Percentiles rank a stretch among this genome's conserved stretches.
Evolutionary conservation across 495 filamentous ascomycete genomes (phyloP).

Genomic region (Penicillium canariense): DNA sequence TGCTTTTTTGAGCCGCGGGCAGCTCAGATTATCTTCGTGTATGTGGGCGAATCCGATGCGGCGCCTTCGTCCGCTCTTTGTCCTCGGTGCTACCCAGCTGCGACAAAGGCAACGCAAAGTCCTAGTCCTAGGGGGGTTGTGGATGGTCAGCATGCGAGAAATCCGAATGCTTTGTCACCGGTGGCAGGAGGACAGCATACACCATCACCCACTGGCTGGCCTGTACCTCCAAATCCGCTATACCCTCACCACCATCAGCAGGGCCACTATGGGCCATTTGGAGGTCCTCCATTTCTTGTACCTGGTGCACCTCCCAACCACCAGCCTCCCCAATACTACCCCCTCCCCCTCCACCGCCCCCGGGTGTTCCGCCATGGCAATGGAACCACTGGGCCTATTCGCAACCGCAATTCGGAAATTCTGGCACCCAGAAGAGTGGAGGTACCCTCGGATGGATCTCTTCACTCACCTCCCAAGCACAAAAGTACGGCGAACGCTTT

Average conservation of each 20-base stretch:
- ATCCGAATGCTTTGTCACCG: constrained; percentile 15
- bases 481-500: constrained; percentile 46
- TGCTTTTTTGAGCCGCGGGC: constrained; percentile 49
- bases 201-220: constrained; percentile 18
- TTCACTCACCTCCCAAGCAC: constrained; percentile 37
- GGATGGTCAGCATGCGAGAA: constrained; percentile 9
- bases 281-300: constrained; percentile 7
- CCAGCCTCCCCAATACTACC: constrained; percentile 31
- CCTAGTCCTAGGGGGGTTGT: constrained; percentile 4
- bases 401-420: constrained; percentile 24
- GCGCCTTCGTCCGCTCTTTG: constrained; percentile 44
- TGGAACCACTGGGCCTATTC: constrained; percentile 32
- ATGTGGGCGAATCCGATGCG: constrained; percentile 38
- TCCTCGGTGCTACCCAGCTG: constrained; percentile 45
- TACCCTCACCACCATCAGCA: constrained; percentile 15
- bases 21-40: constrained; percentile 36
- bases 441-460: constrained; percentile 37
- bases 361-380: constrained; percentile 26
- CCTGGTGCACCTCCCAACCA: constrained; percentile 19
- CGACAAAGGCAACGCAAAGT: constrained; percentile 33
- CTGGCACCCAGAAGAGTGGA: constrained; percentile 27
- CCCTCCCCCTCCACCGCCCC: constrained; percentile 22
- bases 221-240: constrained; percentile 14
- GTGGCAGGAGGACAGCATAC: constrained; percentile 18
- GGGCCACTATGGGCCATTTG: constrained; percentile 23